phyloP scores from a whole-genome alignment of 2,329 filamentous ascomycete genomes.

The Bertia moriformis region DNA sequence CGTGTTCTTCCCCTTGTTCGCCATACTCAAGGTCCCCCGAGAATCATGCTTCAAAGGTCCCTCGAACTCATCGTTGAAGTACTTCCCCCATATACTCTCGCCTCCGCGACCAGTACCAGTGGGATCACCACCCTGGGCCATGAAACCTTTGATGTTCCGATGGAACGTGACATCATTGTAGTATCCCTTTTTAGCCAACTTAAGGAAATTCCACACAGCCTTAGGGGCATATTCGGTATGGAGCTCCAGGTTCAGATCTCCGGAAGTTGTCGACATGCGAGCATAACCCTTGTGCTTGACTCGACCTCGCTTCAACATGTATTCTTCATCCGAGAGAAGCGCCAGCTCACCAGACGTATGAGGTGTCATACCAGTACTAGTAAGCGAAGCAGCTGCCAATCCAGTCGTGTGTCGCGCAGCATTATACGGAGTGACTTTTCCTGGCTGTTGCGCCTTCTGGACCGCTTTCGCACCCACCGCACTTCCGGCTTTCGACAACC shows the following conservation, averaged over 20 bases:
- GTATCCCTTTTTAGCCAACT: slow-evolving; percentile 75
- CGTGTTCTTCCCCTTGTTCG: slow-evolving; percentile 96
- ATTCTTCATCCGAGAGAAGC: slow-evolving; percentile 82
- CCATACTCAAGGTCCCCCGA: slow-evolving; percentile 78
- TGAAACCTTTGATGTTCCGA: slow-evolving; percentile 87
- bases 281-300: slow-evolving; percentile 86
- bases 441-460: slow-evolving; percentile 11
- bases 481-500: slow-evolving; percentile 24
- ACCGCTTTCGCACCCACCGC: slow-evolving; percentile 11
- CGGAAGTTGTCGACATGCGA: slow-evolving; percentile 72
- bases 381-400: slow-evolving; percentile 82
- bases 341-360: slow-evolving; percentile 80
- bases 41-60: slow-evolving; percentile 72
- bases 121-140: slow-evolving; percentile 95
- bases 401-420: slow-evolving; percentile 84
- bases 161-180: slow-evolving; percentile 78
- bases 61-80: slow-evolving; percentile 87
- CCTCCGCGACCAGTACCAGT: slow-evolving; percentile 87
- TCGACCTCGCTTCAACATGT: slow-evolving; percentile 80
- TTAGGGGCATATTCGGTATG: slow-evolving; percentile 82
- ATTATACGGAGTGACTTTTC: slow-evolving; percentile 38
- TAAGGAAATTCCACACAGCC: slow-evolving; percentile 93
- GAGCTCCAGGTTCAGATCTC: slow-evolving; percentile 75
- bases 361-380: slow-evolving; percentile 82
- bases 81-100: slow-evolving; percentile 80